These are phyloP conservation scores for Daedalea quercina DNA, from an alignment of 768 basidiomycete genomes.

Conservation along the genomic window DNA sequence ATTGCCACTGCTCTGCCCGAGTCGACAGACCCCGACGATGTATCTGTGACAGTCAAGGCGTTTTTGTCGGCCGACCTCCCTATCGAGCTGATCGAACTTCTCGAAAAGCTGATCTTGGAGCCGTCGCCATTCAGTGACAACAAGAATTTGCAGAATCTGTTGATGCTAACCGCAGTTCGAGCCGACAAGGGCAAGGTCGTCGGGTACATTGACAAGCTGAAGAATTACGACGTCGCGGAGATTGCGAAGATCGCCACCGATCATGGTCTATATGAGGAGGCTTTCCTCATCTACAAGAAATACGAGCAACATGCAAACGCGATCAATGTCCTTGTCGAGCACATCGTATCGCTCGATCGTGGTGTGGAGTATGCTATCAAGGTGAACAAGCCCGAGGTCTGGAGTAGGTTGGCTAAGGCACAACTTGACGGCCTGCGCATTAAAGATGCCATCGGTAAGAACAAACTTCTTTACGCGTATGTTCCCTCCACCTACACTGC, in stretches of 20 bases:
- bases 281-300: slow-evolving; percentile 96
- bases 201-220: slow-evolving; percentile 93
- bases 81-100: slow-evolving; percentile 90
- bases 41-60: slow-evolving; percentile 96
- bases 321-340: slow-evolving; percentile 96
- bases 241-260: slow-evolving; percentile 97
- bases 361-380: slow-evolving; percentile 94
- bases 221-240: slow-evolving; percentile 90
- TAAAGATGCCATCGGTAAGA: slow-evolving; percentile 91
- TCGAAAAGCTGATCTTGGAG: slow-evolving; percentile 98
- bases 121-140: slow-evolving; percentile 98
- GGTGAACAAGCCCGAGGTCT: slow-evolving; percentile 93
- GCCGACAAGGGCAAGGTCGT: slow-evolving; percentile 99
- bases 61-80: slow-evolving; percentile 97
- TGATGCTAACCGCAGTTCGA: slow-evolving; percentile 92
- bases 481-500: background rate
- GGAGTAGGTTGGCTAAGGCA: slow-evolving; percentile 97
- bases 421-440: slow-evolving; percentile 97
- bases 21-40: slow-evolving; percentile 96
- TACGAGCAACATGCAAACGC: slow-evolving; percentile 93
- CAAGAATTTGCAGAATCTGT: slow-evolving; percentile 89
- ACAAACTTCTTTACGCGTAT: background rate
- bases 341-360: slow-evolving; percentile 96
- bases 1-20: slow-evolving; percentile 94
- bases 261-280: slow-evolving; percentile 92